These are phyloP conservation scores for Coffea humblotiana DNA, from an alignment of 305 asterid genomes.

Conservation along the genomic window DNA sequence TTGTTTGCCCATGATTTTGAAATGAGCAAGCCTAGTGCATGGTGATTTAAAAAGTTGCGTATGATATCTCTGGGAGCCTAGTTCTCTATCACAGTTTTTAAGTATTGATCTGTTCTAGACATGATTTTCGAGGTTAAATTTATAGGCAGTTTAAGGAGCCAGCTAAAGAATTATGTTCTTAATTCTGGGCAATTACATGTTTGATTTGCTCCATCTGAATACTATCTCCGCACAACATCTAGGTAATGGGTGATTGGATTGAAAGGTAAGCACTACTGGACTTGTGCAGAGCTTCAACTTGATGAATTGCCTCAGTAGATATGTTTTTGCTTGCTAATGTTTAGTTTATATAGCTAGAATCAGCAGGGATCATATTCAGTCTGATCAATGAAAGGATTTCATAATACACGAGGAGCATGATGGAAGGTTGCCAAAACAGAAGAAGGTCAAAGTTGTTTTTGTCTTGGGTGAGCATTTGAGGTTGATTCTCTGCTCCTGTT, in stretches of 20 bases:
- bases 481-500: neutral
- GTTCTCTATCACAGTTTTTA: no score
- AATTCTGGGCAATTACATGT: no score
- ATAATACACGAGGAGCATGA: slow-evolving; percentile 27
- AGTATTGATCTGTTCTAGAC: neutral
- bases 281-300: neutral
- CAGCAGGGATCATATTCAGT: neutral
- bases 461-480: slow-evolving; percentile 44
- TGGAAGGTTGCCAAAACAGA: slow-evolving; percentile 28
- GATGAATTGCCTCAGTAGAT: neutral
- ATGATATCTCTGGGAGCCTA: no score
- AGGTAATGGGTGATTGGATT: neutral
- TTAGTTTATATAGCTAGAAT: neutral
- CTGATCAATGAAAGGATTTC: neutral
- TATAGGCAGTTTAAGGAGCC: neutral
- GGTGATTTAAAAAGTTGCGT: neutral
- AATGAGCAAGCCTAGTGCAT: neutral
- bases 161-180: neutral
- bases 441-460: slow-evolving; percentile 49
- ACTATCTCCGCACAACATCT: no score
- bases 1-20: neutral
- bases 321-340: neutral
- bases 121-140: neutral
- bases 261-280: neutral
- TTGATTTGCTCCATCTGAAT: neutral